phyloP scores from a whole-genome alignment of 1,139 yeast genomes.

The Pichia sp. region DNA sequence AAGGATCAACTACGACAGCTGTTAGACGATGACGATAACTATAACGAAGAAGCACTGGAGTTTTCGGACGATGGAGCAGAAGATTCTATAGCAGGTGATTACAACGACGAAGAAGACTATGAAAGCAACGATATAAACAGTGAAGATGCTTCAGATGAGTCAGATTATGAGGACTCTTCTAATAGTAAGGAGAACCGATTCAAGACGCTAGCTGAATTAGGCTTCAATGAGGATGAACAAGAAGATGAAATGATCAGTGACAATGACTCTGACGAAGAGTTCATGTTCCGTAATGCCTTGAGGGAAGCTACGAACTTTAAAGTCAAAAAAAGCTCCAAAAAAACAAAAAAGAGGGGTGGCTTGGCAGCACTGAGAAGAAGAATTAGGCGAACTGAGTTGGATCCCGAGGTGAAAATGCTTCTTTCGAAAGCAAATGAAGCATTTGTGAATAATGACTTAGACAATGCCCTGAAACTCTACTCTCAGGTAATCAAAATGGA shows the following conservation, averaged over 20 bases:
- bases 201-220: conserved; percentile 22
- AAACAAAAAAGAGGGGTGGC: conserved; percentile 28
- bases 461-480: conserved; percentile 61
- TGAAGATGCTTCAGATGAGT: conserved; percentile 17
- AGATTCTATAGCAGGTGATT: conserved; percentile 5
- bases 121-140: conserved; percentile 26
- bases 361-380: conserved; percentile 34
- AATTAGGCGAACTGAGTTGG: conserved; percentile 45
- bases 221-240: conserved; percentile 27
- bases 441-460: conserved; percentile 62
- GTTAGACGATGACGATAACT: conserved; percentile 33
- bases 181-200: conserved; percentile 14
- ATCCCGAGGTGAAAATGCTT: conserved; percentile 65
- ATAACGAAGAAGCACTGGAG: conserved; percentile 32
- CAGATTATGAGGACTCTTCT: conserved; percentile 22
- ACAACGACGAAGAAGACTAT: conserved; percentile 14
- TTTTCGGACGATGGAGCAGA: conserved; percentile 25
- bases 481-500: conserved; percentile 75
- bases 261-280: conserved; percentile 40
- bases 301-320: conserved; percentile 60
- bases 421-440: conserved; percentile 76
- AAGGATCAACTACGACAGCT: conserved; percentile 30
- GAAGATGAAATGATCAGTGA: conserved; percentile 30
- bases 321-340: conserved; percentile 38
- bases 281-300: conserved; percentile 55